Base-by-base conservation (phyloP, 352 stramenopile genomes). In the Globisporangium canariense region DNA sequence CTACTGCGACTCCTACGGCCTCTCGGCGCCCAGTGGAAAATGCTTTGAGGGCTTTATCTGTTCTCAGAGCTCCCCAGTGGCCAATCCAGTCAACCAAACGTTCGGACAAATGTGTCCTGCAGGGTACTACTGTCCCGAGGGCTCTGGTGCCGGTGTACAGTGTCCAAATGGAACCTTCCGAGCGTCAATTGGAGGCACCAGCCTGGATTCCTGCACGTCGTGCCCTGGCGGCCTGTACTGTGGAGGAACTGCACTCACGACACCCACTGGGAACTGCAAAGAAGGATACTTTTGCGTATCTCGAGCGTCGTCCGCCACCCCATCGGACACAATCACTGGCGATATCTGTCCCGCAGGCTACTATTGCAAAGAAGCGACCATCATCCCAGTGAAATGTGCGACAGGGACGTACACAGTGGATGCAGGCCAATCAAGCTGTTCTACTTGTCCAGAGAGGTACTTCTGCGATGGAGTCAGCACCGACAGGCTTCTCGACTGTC, bases 1-100 rank as follows among this genome's bases (percentile, higher is more conserved):
- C 28, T 98, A 91, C 51, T 98, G 94, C 66, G 91, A 98, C 54
- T 88, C 90, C 16, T 93, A 89, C 54, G 88, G 83, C 1, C 62
- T 89, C 1, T 78, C 65, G 0, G 41, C 52, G 3, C 78, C 76
- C 16, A 91, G 81, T 65, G 82, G 77, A 0, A 69, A 66, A 4
- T 93, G 84, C 58, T 74, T 90, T 9, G 80, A 79, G 62, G 84
- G 84, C 0, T 91, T 88, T 65, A 70, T 91, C 2, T 93, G 84
- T 45, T 52, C 60, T 4, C 79, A 67, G 56, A 79, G 45, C 13
- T 96, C 84, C 0, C 74, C 79, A 8, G 70, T 90, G 45, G 60
- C 76, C 18, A 94, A 90, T 52, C 81, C 83, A 1, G 70, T 84
- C 7, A 50, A 61, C 4, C 65, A 78, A 25, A 71, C 60, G 1